Base-by-base conservation (phyloP, 352 stramenopile genomes). In the Pythium dissimile region DNA sequence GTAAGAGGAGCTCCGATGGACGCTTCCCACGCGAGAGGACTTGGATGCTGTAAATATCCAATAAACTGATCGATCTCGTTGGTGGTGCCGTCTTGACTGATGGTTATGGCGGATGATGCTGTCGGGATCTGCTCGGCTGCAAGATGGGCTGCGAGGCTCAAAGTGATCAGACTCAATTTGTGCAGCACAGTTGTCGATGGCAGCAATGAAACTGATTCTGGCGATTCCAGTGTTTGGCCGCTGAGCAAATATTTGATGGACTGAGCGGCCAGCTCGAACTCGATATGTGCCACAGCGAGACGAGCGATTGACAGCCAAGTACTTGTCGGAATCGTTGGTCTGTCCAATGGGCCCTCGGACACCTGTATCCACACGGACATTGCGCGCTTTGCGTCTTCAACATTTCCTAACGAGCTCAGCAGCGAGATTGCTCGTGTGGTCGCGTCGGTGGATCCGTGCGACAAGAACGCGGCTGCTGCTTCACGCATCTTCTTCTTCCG, bases 261-360 rank as follows among this genome's bases (percentile, higher is more conserved):
- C 65, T 63, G 54, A 52, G 68, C 59, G 23, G 73, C 73, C 16
- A 86, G 20, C 8, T 53, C 54, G 34, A 75, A 74, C 2, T 41
- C 38, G 11, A 13, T 16, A 2, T 39, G 46, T 7, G 16, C 20
- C 7, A 89, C 16, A 6, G 64, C 64, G n/a, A 50, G 38, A 11
- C 51, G 31, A 16, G 72, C 63, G 35, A 84, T 76, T 26, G 68
- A 71, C 32, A 73, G 51, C 28, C 85, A 70, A 45, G 80, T 23
- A 5, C 50, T 52, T 7, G 50, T 61, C 8, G 59, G 43, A 1
- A 66, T 4, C 39, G 34, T 41, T 10, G 26, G 13, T 28, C 18
- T 2, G 15, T 49, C 24, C 3, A 21, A 7, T 10, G 21, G 15
- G 6, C 23, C 21, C 38, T 26, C 38, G 15, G 3, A 5, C n/a